Conservation (phyloP, 129 eudicot species). For the Flaveria linearis region DNA sequence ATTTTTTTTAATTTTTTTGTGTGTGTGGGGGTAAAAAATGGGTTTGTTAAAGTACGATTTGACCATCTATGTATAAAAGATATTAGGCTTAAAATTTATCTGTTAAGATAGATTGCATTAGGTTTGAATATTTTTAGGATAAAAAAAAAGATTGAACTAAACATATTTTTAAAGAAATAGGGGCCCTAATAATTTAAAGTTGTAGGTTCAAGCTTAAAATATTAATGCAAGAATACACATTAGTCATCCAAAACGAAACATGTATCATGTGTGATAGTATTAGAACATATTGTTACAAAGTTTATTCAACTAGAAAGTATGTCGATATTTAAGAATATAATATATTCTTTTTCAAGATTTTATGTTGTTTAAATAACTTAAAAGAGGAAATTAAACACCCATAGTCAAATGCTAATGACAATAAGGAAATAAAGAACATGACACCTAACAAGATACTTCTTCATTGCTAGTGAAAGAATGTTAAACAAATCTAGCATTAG, state of each 20-base stretch:
- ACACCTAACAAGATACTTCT: conserved; percentile 32
- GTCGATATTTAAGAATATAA: conserved; percentile 12
- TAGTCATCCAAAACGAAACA: neutral
- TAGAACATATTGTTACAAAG: neutral
- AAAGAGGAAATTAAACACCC: neutral
- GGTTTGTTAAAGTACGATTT: no score
- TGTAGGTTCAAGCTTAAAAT: no score
- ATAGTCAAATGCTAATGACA: conserved; percentile 8
- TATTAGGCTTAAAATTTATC: no score
- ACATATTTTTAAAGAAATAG: no score
- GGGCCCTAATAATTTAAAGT: no score
- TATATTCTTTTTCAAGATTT: conserved; percentile 20
- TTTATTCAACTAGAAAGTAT: conserved; percentile 1
- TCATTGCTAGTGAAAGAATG: conserved; percentile 23
- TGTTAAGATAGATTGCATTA: no score
- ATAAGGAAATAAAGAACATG: conserved; percentile 11
- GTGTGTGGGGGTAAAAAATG: no score
- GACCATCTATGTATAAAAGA: no score
- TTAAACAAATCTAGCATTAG: conserved; percentile 33
- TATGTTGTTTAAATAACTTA: conserved; percentile 19
- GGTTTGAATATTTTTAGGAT: no score
- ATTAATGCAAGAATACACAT: neutral
- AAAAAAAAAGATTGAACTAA: no score
- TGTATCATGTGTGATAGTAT: neutral
- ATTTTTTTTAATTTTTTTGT: no score